phyloP scores from a whole-genome alignment of 2,329 filamentous ascomycete species.

The Thermothelomyces thermophilus region DNA sequence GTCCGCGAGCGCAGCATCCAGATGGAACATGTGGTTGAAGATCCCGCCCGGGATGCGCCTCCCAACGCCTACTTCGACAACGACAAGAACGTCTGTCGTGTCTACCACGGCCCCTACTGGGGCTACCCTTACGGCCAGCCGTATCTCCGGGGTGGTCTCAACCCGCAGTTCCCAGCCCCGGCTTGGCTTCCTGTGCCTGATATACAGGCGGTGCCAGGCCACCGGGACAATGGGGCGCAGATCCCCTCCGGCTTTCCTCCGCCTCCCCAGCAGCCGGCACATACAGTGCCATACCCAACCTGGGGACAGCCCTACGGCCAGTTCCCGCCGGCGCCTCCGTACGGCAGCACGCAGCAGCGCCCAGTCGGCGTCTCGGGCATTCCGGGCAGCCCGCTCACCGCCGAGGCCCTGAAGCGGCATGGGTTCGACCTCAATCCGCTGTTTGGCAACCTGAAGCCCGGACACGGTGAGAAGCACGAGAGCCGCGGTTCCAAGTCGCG shows the following conservation, averaged over 20 bases:
- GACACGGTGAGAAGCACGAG: not conserved
- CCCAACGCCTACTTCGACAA: conserved; percentile 55
- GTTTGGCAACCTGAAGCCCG: not conserved
- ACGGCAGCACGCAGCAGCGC: not conserved
- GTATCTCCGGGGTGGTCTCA: conserved; percentile 35
- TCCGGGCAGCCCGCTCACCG: not conserved
- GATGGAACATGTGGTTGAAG: conserved; percentile 50
- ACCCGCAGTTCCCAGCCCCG: conserved; percentile 32
- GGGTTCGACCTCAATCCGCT: conserved; percentile 7
- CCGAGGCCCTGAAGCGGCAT: not conserved
- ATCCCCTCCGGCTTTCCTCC: conserved; percentile 3
- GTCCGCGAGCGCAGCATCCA: conserved; percentile 44
- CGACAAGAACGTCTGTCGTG: conserved; percentile 45
- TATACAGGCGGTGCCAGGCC: conserved; percentile 30
- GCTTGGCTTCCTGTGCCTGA: conserved; percentile 34
- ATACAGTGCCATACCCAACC: conserved; percentile 3
- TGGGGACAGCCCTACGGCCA: conserved; percentile 4
- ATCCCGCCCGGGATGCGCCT: conserved; percentile 42
- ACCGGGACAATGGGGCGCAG: conserved; percentile 25
- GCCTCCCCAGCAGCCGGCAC: not conserved
- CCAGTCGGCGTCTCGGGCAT: conserved; percentile 4
- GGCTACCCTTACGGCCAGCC: conserved; percentile 43
- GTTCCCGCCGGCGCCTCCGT: not conserved
- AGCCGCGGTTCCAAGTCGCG: not conserved
- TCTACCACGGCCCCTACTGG: conserved; percentile 52